Percentiles rank a stretch among this genome's conserved stretches.
phyloP scores from a whole-genome alignment of 306 rosid species.

The Castanea crenata region DNA sequence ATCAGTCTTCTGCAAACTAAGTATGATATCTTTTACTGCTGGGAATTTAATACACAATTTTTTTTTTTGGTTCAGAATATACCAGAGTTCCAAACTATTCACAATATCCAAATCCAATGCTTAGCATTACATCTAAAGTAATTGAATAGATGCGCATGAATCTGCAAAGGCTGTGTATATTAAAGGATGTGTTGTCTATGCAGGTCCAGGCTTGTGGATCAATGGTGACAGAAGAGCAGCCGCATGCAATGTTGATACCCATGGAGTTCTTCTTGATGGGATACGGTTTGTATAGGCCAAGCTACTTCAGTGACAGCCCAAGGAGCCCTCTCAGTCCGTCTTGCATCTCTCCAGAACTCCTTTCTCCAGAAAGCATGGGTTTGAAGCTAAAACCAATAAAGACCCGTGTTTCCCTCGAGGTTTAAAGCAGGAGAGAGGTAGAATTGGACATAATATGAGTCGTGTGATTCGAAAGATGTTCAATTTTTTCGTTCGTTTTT shows the following conservation, averaged over 20 bases:
- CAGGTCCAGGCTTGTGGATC: conserved; percentile 98
- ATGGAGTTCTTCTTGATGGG: conserved; percentile 92
- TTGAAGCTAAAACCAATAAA: conserved; percentile 86
- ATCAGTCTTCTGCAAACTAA: background rate
- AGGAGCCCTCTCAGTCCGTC: conserved; percentile 86
- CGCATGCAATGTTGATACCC: conserved; percentile 93
- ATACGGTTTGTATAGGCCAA: conserved; percentile 74
- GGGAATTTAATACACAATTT: background rate
- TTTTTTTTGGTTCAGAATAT: background rate
- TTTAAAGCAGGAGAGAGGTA: conserved; percentile 19
- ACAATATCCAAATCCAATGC: background rate
- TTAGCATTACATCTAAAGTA: background rate
- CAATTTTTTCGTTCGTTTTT: conserved; percentile 22
- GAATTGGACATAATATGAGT: conserved; percentile 9
- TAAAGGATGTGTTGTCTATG: conserved; percentile 18
- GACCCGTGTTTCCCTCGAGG: conserved; percentile 56
- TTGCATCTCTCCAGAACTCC: conserved; percentile 88
- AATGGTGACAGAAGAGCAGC: conserved; percentile 96
- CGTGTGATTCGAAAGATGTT: conserved; percentile 28
- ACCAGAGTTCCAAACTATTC: background rate
- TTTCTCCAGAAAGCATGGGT: conserved; percentile 98
- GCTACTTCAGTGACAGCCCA: conserved; percentile 67
- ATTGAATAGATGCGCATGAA: background rate
- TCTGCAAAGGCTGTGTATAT: background rate
- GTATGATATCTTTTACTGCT: background rate